phyloP scores from a whole-genome alignment of 2,329 filamentous ascomycete species.

The Cladophialophora psammophila region DNA sequence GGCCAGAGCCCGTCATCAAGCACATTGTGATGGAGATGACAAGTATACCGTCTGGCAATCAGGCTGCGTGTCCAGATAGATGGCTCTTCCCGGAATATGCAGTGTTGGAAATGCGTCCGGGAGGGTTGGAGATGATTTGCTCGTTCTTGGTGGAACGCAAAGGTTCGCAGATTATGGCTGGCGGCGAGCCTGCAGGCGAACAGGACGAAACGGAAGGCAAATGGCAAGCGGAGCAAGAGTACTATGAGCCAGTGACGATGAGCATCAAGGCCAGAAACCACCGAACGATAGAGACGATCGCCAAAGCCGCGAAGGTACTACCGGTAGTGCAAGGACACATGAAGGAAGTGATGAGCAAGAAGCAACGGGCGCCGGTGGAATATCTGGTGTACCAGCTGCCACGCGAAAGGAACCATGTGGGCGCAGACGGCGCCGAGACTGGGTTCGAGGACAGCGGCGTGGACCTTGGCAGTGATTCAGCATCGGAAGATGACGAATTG shows the following conservation, averaged over 20 bases:
- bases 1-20: constrained; percentile 52
- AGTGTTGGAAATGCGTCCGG: constrained; percentile 51
- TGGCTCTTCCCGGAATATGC: constrained; percentile 59
- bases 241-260: constrained; percentile 63
- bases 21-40: constrained; percentile 57
- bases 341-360: constrained; percentile 64
- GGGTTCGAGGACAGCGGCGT: constrained; percentile 41
- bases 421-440: constrained; percentile 22
- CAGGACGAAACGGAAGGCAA: constrained; percentile 43
- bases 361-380: constrained; percentile 62
- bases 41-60: constrained; percentile 48
- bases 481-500: constrained; percentile 40
- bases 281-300: constrained; percentile 62
- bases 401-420: constrained; percentile 43
- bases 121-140: constrained; percentile 52
- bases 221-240: constrained; percentile 53
- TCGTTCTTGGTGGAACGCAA: constrained; percentile 57
- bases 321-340: constrained; percentile 63
- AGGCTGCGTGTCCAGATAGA: constrained; percentile 55
- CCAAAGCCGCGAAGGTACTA: constrained; percentile 62
- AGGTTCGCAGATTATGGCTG: constrained; percentile 39
- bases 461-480: constrained; percentile 36
- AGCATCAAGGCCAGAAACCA: constrained; percentile 62
- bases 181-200: constrained; percentile 15
- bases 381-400: constrained; percentile 65